These are phyloP conservation scores for Taiwanofungus camphoratus DNA, from an alignment of 1,284 basidiomycete species.

Conservation along the genomic window DNA sequence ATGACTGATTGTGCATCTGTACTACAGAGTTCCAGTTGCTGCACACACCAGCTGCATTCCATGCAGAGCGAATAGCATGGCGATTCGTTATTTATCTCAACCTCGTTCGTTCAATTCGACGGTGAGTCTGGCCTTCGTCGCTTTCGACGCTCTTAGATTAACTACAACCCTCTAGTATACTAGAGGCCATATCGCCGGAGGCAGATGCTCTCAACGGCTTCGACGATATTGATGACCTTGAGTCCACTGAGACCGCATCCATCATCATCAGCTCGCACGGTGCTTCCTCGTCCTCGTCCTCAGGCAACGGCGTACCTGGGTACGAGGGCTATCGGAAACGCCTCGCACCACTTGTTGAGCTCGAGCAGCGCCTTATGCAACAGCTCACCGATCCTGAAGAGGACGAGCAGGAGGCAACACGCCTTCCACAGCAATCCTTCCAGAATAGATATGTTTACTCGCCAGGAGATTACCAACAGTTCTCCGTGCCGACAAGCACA, in stretches of 20 bases:
- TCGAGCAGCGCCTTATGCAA: constrained; percentile 62
- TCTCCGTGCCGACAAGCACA: constrained; percentile 5
- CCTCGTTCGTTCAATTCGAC: constrained; percentile 70
- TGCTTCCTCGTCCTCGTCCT: constrained; percentile 39
- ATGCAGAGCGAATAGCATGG: constrained; percentile 75
- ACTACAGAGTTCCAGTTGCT: constrained; percentile 71
- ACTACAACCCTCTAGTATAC: constrained; percentile 42
- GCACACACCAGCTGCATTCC: constrained; percentile 67
- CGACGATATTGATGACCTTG: constrained; percentile 50
- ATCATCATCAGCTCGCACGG: constrained; percentile 45
- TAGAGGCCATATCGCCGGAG: constrained; percentile 70
- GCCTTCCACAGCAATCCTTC: constrained; percentile 20
- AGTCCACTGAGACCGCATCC: constrained; percentile 40
- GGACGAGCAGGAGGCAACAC: constrained; percentile 52
- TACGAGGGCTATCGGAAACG: constrained; percentile 55
- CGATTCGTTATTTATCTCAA: constrained; percentile 81
- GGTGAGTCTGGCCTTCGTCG: constrained; percentile 35
- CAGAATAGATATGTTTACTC: constrained; percentile 3
- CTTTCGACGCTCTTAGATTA: background rate
- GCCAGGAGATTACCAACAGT: constrained; percentile 2
- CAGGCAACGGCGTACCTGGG: constrained; percentile 44
- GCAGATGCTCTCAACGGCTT: constrained; percentile 32
- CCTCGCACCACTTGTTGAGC: constrained; percentile 57
- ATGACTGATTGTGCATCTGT: constrained; percentile 1
- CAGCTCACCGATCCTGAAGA: constrained; percentile 48